Conservation (phyloP, 768 basidiomycete species). For the Rhodotorula toruloides region DNA sequence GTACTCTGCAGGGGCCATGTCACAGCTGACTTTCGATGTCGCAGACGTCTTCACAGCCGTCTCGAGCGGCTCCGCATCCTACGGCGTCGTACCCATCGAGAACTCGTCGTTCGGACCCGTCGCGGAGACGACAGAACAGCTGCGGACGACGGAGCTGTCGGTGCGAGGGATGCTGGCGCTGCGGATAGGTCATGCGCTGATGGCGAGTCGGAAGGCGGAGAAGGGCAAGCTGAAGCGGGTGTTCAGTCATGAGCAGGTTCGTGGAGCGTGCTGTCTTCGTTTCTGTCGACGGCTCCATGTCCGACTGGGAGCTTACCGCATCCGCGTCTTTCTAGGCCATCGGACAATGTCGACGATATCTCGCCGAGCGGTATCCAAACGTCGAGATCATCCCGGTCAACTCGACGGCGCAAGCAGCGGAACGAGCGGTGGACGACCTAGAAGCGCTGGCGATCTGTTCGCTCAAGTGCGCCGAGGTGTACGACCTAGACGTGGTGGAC, state of each 20-base stretch:
- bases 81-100: constrained; percentile 40
- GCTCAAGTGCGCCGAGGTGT: constrained; percentile 39
- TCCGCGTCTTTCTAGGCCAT: constrained; percentile 20
- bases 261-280: background rate
- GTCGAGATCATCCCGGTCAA: constrained; percentile 24
- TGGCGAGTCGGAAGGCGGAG: constrained; percentile 7
- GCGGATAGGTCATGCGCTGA: constrained; percentile 40
- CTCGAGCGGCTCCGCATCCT: background rate
- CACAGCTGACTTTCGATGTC: background rate
- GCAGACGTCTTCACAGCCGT: constrained; percentile 38
- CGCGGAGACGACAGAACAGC: constrained; percentile 31
- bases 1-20: background rate
- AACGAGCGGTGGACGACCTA: constrained; percentile 13
- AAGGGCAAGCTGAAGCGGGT: constrained; percentile 22
- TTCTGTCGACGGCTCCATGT: background rate
- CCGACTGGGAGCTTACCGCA: too few species aligned
- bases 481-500: constrained; percentile 35
- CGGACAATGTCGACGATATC: constrained; percentile 38
- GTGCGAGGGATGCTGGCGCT: constrained; percentile 26
- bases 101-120: constrained; percentile 41
- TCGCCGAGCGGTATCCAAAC: constrained; percentile 20
- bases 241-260: constrained; percentile 42
- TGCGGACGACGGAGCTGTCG: constrained; percentile 26
- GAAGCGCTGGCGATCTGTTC: constrained; percentile 39
- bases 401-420: constrained; percentile 39